These are phyloP conservation scores for Neopestalotiopsis clavispora DNA, from an alignment of 2,329 filamentous ascomycete genomes.

Conservation along the genomic window DNA sequence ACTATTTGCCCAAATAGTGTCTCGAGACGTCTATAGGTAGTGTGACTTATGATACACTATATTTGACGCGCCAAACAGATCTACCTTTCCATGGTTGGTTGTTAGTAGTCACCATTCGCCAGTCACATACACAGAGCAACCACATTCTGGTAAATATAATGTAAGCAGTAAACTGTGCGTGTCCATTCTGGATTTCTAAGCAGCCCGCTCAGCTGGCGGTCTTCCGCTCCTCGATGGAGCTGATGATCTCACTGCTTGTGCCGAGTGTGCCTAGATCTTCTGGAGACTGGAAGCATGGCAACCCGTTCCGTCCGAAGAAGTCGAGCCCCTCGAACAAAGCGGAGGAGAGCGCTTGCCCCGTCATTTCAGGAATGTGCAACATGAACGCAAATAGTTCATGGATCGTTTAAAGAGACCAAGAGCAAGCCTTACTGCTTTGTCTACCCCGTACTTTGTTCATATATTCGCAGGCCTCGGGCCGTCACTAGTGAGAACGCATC, in stretches of 20 bases:
- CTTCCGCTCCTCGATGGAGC: background rate
- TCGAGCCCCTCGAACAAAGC: background rate
- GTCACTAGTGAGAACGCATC: background rate
- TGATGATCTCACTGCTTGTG: background rate
- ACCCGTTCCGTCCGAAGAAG: background rate
- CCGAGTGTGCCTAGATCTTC: background rate
- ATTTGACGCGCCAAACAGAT: too few species aligned
- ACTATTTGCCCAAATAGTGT: too few species aligned
- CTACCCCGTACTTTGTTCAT: background rate
- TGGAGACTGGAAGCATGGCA: background rate
- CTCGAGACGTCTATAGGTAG: too few species aligned
- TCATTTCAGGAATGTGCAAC: background rate
- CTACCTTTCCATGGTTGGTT: too few species aligned
- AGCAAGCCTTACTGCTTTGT: background rate
- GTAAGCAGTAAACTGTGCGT: background rate
- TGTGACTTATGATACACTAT: too few species aligned
- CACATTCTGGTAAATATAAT: background rate
- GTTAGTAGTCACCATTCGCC: too few species aligned
- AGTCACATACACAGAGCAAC: too few species aligned
- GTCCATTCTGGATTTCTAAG: slow-evolving; percentile 8
- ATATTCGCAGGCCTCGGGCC: slow-evolving; percentile 4
- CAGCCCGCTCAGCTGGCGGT: background rate
- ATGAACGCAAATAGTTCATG: too few species aligned
- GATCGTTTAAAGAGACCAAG: too few species aligned
- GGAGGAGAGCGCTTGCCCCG: background rate